Conservation (phyloP, 2,329 filamentous ascomycete species). For the Corinectria fuckeliana region DNA sequence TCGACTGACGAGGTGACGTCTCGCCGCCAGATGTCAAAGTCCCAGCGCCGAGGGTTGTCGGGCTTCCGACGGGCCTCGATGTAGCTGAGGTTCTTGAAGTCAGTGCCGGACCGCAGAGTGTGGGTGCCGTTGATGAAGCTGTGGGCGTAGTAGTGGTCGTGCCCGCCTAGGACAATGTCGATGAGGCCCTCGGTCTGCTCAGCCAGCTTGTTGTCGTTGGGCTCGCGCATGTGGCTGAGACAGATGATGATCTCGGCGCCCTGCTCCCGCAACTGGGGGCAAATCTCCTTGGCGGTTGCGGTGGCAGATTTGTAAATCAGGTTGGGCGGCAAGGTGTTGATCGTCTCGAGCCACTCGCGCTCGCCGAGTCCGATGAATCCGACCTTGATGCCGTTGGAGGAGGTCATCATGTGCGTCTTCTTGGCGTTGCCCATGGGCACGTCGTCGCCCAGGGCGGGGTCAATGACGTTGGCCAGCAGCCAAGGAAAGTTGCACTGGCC, state of each 20-base stretch:
- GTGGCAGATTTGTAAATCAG: constrained; percentile 83
- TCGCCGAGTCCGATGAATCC: constrained; percentile 87
- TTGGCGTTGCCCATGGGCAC: constrained; percentile 78
- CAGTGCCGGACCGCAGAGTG: constrained; percentile 84
- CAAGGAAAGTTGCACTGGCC: constrained; percentile 84
- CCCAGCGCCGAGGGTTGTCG: constrained; percentile 63
- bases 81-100: constrained; percentile 93
- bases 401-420: constrained; percentile 77
- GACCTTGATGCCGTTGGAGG: constrained; percentile 84
- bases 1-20: constrained; percentile 75
- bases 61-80: constrained; percentile 73
- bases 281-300: constrained; percentile 75
- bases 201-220: constrained; percentile 88
- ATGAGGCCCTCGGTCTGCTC: constrained; percentile 74
- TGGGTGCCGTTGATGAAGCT: constrained; percentile 79
- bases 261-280: constrained; percentile 73
- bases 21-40: constrained; percentile 77
- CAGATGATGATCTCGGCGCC: constrained; percentile 86
- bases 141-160: constrained; percentile 89
- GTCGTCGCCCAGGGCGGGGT: constrained; percentile 78
- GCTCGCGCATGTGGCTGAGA: constrained; percentile 84
- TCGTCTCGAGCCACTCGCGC: constrained; percentile 87
- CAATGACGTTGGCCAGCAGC: constrained; percentile 87
- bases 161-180: constrained; percentile 86
- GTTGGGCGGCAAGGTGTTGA: constrained; percentile 83